These are phyloP conservation scores for Erythrophleum fordii DNA, from an alignment of 306 rosid genomes.

Conservation along the genomic window DNA sequence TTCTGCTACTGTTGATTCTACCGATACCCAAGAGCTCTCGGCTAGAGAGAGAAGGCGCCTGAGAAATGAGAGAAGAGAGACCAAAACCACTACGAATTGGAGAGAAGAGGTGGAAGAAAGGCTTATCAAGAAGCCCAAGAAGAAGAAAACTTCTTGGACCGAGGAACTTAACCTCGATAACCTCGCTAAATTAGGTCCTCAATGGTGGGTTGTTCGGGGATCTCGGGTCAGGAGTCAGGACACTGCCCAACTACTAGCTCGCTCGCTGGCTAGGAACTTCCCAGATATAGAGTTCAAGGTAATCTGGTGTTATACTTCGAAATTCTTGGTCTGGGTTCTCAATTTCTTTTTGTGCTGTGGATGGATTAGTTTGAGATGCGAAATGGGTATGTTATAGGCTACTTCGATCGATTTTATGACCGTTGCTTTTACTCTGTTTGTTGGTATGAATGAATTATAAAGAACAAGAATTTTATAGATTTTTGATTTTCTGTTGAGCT, in stretches of 20 bases:
- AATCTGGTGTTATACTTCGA: neutral
- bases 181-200: slow-evolving; percentile 75
- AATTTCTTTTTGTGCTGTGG: too few species aligned
- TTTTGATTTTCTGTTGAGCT: neutral
- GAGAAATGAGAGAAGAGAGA: slow-evolving; percentile 77
- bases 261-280: slow-evolving; percentile 59
- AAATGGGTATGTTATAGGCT: neutral
- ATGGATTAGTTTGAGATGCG: too few species aligned
- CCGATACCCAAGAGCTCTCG: slow-evolving; percentile 47
- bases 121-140: slow-evolving; percentile 75
- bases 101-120: slow-evolving; percentile 76
- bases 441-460: neutral
- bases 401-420: neutral
- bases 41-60: slow-evolving; percentile 73
- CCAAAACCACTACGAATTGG: slow-evolving; percentile 61
- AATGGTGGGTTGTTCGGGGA: slow-evolving; percentile 80
- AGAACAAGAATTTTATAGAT: neutral
- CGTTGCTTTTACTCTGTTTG: neutral
- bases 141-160: slow-evolving; percentile 63
- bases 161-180: slow-evolving; percentile 80
- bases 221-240: slow-evolving; percentile 61
- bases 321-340: neutral
- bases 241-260: slow-evolving; percentile 67
- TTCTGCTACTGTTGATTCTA: slow-evolving; percentile 57
- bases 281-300: slow-evolving; percentile 77